Conservation (phyloP, 2,329 filamentous ascomycete genomes). For the Cordyceps cicadae region DNA sequence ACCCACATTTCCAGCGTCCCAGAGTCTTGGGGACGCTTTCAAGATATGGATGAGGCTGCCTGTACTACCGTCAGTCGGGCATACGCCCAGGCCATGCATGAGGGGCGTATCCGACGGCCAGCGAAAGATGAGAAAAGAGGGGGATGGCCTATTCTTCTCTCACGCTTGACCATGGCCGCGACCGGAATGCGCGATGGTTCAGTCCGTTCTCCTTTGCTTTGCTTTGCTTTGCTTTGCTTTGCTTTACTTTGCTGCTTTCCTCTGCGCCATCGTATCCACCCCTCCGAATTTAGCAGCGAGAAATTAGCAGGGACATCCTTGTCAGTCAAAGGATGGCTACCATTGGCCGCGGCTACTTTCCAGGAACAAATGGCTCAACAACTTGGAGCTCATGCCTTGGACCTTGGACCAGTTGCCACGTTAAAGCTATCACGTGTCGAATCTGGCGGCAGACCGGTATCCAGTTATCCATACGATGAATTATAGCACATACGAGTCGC, state of each 20-base stretch:
- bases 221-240: not conserved
- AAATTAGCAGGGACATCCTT: not conserved
- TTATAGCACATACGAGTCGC: not conserved
- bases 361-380: no score
- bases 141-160: not conserved
- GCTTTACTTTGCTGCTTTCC: not conserved
- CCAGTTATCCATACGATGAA: no score
- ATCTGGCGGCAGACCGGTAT: not conserved
- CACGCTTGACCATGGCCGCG: not conserved
- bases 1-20: not conserved
- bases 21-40: not conserved
- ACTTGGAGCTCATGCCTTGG: not conserved
- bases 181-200: not conserved
- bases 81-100: not conserved
- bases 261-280: not conserved
- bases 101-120: not conserved
- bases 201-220: not conserved
- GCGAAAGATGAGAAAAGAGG: not conserved
- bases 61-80: not conserved
- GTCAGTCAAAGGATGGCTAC: not conserved
- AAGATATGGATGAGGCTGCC: not conserved
- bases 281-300: not conserved
- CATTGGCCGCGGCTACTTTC: not conserved
- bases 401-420: not conserved
- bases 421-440: not conserved